Evolutionary conservation across 805 yeast species (phyloP).

Genomic region (Metschnikowia proteae): DNA sequence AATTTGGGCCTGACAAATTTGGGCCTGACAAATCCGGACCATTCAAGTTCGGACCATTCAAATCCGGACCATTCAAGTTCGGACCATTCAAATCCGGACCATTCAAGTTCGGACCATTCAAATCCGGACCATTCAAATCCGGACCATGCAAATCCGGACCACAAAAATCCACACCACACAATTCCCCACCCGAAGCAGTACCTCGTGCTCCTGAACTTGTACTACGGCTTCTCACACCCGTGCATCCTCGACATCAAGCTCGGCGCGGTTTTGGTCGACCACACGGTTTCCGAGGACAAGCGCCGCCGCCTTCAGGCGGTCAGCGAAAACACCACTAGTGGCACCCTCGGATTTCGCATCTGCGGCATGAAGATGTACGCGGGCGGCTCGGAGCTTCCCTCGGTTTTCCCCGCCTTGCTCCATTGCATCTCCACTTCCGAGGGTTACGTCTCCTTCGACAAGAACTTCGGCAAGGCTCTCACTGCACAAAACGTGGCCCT

Average conservation of each 20-base stretch:
- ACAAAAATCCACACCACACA: too few relatives aligned
- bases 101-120: too few relatives aligned
- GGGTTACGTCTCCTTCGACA: slow-evolving; percentile 52
- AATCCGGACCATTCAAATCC: too few relatives aligned
- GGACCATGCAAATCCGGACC: too few relatives aligned
- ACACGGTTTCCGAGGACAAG: slow-evolving; percentile 47
- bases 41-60: too few relatives aligned
- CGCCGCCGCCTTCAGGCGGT: slow-evolving; percentile 58
- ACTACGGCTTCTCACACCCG: slow-evolving; percentile 61
- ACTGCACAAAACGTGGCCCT: slow-evolving; percentile 38
- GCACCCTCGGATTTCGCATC: slow-evolving; percentile 67
- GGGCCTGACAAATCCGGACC: too few relatives aligned
- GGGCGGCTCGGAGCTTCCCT: slow-evolving; percentile 3
- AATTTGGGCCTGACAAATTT: too few relatives aligned
- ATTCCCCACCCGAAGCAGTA: slow-evolving; percentile 23
- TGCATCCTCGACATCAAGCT: slow-evolving; percentile 79
- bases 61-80: too few relatives aligned
- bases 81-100: too few relatives aligned
- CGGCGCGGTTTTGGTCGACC: slow-evolving; percentile 71
- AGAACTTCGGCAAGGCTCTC: slow-evolving; percentile 66
- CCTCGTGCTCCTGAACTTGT: slow-evolving; percentile 68
- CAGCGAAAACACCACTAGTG: slow-evolving; percentile 72
- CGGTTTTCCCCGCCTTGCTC: slow-evolving; percentile 17
- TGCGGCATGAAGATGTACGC: slow-evolving; percentile 77
- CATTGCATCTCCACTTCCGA: slow-evolving; percentile 16